Percentiles rank a stretch among this genome's conserved stretches.
These are phyloP conservation scores for Penicillium griseofulvum DNA, from an alignment of 2,329 filamentous ascomycete genomes.

Conservation along the genomic window DNA sequence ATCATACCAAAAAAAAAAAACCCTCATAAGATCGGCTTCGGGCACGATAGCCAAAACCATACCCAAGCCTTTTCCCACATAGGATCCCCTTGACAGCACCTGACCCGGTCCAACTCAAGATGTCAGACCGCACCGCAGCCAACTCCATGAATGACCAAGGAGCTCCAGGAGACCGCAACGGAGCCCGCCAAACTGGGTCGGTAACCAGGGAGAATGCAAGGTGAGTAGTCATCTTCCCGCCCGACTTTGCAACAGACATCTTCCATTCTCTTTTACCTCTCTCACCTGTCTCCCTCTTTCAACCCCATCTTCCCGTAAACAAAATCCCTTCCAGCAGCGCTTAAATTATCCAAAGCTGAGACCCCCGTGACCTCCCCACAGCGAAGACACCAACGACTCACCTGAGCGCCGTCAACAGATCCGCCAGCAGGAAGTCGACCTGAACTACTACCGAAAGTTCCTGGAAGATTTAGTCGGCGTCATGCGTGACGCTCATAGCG, in stretches of 20 bases:
- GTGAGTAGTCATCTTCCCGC: not conserved
- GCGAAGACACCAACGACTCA: not conserved
- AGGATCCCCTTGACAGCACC: not conserved
- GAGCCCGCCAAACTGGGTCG: not conserved
- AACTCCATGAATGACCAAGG: not conserved
- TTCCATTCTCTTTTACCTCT: not conserved
- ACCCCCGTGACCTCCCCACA: not conserved
- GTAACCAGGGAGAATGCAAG: not conserved
- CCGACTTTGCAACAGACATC: not conserved
- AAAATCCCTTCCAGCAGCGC: not conserved
- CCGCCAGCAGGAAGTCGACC: not conserved
- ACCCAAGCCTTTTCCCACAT: not conserved
- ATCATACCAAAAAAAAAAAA: not conserved
- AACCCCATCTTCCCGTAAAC: not conserved
- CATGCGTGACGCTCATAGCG: slow-evolving; percentile 24
- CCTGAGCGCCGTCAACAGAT: not conserved
- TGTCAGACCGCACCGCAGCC: not conserved
- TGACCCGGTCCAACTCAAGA: not conserved
- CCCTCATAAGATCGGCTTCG: not conserved
- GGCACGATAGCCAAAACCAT: not conserved
- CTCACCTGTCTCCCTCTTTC: not conserved
- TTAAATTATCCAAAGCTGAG: not conserved
- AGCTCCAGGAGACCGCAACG: not conserved
- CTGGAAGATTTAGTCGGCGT: slow-evolving; percentile 26
- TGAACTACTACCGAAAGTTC: slow-evolving; percentile 27